Percentiles rank a stretch among this genome's conserved stretches.
Evolutionary conservation across 495 filamentous ascomycete genomes (phyloP).

Genomic region (Tuber indicum): DNA sequence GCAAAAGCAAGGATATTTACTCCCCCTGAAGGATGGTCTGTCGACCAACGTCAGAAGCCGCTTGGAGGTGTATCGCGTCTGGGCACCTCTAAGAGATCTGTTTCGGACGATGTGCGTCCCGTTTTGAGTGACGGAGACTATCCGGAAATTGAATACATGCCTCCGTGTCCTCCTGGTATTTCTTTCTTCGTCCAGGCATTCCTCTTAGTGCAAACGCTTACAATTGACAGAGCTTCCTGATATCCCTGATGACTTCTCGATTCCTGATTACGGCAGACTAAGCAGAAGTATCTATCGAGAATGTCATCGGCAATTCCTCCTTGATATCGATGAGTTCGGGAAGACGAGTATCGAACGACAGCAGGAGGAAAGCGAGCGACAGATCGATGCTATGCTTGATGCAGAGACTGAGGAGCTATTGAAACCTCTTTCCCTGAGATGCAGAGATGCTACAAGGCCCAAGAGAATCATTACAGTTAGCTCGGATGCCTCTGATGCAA

Average conservation of each 20-base stretch:
- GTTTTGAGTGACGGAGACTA: slow-evolving; percentile 47
- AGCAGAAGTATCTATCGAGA: slow-evolving; percentile 63
- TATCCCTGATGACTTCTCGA: slow-evolving; percentile 66
- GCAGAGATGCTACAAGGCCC: slow-evolving; percentile 2
- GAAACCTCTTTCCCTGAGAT: neutral
- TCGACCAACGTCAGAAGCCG: slow-evolving; percentile 40
- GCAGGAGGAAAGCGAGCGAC: slow-evolving; percentile 52
- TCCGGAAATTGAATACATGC: slow-evolving; percentile 70
- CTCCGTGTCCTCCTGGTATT: slow-evolving; percentile 56
- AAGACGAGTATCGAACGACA: slow-evolving; percentile 57
- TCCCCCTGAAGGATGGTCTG: slow-evolving; percentile 14
- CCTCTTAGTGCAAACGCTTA: slow-evolving; percentile 47
- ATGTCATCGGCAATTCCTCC: slow-evolving; percentile 58
- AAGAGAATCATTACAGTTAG: slow-evolving; percentile 7
- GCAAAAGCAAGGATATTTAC: slow-evolving; percentile 29
- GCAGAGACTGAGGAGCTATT: slow-evolving; percentile 34
- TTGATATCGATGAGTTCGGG: slow-evolving; percentile 61
- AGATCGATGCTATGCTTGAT: slow-evolving; percentile 36
- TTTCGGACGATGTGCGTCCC: slow-evolving; percentile 28
- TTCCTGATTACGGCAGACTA: slow-evolving; percentile 46
- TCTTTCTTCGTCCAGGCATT: neutral
- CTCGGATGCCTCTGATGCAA: slow-evolving; percentile 7
- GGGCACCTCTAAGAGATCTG: slow-evolving; percentile 45
- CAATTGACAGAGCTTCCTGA: slow-evolving; percentile 59
- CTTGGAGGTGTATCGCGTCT: slow-evolving; percentile 47